phyloP scores from a whole-genome alignment of 2,329 filamentous ascomycete genomes.

The Penicillium sp. region DNA sequence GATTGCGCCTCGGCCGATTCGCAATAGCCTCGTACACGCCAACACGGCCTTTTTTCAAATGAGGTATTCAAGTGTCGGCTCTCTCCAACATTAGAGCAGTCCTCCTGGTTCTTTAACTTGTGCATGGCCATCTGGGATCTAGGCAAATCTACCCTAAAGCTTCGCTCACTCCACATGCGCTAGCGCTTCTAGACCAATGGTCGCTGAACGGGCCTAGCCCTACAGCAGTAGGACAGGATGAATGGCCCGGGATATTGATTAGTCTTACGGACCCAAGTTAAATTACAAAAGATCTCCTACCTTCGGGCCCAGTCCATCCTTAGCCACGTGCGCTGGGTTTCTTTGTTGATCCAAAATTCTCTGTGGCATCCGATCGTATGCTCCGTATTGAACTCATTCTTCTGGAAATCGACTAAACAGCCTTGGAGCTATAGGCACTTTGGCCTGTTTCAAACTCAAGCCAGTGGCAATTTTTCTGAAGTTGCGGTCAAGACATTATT shows the following conservation, averaged over 20 bases:
- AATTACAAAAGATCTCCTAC: not conserved
- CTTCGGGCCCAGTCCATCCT: constrained; percentile 7
- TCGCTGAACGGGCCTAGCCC: not conserved
- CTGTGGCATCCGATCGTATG: not conserved
- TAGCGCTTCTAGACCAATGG: not conserved
- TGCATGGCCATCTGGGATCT: not conserved
- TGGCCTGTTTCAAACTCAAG: not conserved
- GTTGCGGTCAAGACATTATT: constrained; percentile 15
- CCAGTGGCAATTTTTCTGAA: constrained; percentile 16
- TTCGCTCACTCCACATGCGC: not conserved
- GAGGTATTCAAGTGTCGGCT: not conserved
- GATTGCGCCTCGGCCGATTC: constrained; percentile 14
- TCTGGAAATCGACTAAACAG: not conserved
- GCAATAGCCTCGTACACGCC: constrained; percentile 1
- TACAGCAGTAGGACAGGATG: not conserved
- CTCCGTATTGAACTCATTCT: not conserved
- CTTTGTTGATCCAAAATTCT: not conserved
- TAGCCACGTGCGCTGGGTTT: constrained; percentile 9
- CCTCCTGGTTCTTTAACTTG: not conserved
- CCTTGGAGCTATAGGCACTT: not conserved
- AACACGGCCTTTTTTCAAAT: not conserved
- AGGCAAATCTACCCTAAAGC: not conserved
- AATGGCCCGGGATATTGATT: not conserved
- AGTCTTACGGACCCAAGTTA: not conserved
- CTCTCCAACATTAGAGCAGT: not conserved